Conservation (phyloP, 2,329 filamentous ascomycete genomes). For the Leptographium procerum region DNA sequence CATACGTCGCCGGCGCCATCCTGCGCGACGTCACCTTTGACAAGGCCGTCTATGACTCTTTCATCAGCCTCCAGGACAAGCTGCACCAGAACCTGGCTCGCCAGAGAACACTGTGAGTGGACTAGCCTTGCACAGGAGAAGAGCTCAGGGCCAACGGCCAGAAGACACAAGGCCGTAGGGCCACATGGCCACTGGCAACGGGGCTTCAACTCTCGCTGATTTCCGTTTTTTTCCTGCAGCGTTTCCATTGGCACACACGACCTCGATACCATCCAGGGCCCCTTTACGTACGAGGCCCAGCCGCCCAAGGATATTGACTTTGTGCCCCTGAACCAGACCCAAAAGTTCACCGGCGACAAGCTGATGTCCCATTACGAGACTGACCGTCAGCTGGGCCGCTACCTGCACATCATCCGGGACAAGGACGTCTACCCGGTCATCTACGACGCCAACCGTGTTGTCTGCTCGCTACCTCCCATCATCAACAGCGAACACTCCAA, state of each 20-base stretch:
- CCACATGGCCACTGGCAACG: too few species aligned
- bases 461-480: constrained; percentile 91
- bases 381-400: constrained; percentile 77
- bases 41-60: constrained; percentile 84
- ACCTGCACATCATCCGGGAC: constrained; percentile 84
- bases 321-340: constrained; percentile 77
- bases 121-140: too few species aligned
- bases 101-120: constrained; percentile 60
- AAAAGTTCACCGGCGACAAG: constrained; percentile 76
- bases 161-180: too few species aligned
- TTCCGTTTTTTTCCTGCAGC: not conserved
- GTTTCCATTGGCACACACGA: constrained; percentile 98
- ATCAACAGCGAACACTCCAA: constrained; percentile 98
- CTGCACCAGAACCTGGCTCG: constrained; percentile 91
- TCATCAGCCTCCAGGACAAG: constrained; percentile 97
- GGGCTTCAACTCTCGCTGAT: not conserved
- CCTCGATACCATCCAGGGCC: constrained; percentile 81
- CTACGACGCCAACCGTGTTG: constrained; percentile 73
- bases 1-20: constrained; percentile 81
- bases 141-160: too few species aligned
- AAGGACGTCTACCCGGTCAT: constrained; percentile 93
- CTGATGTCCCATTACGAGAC: constrained; percentile 93
- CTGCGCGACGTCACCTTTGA: constrained; percentile 87
- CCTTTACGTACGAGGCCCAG: constrained; percentile 92
- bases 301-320: constrained; percentile 90